Conservation (phyloP, 2,329 filamentous ascomycete genomes). For the Pseudocercospora crystallina region DNA sequence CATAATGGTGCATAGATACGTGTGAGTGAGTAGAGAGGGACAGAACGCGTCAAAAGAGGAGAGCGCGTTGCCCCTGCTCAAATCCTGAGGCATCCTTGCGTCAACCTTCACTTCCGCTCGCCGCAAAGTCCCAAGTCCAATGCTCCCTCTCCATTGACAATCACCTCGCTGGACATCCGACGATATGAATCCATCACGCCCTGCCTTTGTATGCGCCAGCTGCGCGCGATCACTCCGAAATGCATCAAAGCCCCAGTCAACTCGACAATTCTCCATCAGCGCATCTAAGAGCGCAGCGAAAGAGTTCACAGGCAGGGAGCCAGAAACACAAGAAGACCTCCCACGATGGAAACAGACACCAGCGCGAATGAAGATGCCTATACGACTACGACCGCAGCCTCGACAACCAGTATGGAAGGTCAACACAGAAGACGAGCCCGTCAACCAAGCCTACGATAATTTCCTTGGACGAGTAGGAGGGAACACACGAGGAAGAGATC, state of each 20-base stretch:
- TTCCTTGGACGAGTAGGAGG: constrained; percentile 63
- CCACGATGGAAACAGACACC: constrained; percentile 55
- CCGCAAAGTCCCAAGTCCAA: no score
- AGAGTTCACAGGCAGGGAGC: constrained; percentile 10
- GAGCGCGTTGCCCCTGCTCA: no score
- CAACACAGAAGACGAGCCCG: constrained; percentile 70
- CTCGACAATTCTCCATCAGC: constrained; percentile 15
- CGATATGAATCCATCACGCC: constrained; percentile 23
- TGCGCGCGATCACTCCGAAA: constrained; percentile 30
- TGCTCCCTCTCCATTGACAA: no score
- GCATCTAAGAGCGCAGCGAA: constrained; percentile 16
- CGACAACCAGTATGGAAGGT: constrained; percentile 62
- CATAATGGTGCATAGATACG: no score
- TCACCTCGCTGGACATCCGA: background rate
- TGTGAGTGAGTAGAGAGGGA: no score
- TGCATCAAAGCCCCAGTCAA: constrained; percentile 5
- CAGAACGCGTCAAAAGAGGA: no score
- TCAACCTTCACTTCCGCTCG: no score
- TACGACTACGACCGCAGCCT: constrained; percentile 58
- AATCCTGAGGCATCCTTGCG: no score
- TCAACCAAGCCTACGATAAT: constrained; percentile 75
- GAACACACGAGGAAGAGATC: constrained; percentile 58
- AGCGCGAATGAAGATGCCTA: constrained; percentile 47
- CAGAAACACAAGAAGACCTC: constrained; percentile 26
- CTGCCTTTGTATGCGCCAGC: constrained; percentile 33